Evolutionary conservation across 495 filamentous ascomycete species (phyloP).

Genomic region (Annulohypoxylon stygium): DNA sequence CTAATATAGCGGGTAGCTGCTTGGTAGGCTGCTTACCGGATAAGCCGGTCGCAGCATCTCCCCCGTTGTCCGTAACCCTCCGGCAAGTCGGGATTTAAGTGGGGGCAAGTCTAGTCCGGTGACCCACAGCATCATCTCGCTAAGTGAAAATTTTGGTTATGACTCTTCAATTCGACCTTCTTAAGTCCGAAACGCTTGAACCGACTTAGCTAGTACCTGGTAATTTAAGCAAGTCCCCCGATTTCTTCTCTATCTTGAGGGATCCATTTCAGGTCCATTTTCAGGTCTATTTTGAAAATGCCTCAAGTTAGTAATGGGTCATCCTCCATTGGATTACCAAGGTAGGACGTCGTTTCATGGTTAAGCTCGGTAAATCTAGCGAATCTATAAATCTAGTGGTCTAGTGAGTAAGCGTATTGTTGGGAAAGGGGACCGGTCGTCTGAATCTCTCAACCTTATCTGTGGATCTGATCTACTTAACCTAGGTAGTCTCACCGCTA

Average conservation of each 20-base stretch:
- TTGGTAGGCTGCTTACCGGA: conserved; percentile 25
- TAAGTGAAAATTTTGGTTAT: conserved; percentile 1
- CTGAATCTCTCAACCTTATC: conserved; percentile 4
- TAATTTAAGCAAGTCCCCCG: neutral
- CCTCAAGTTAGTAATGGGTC: neutral
- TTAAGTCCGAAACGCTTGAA: neutral
- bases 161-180: neutral
- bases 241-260: neutral
- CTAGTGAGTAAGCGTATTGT: neutral
- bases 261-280: neutral
- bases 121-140: conserved; percentile 11
- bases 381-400: too few relatives aligned
- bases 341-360: neutral
- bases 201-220: neutral
- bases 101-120: conserved; percentile 24
- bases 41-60: conserved; percentile 17
- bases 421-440: neutral
- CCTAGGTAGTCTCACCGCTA: neutral
- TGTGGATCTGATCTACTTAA: neutral
- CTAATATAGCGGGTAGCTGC: conserved; percentile 24
- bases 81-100: conserved; percentile 20
- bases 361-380: neutral
- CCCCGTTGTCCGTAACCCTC: conserved; percentile 7
- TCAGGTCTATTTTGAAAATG: neutral
- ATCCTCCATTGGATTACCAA: neutral